Evolutionary conservation across 1,284 basidiomycete genomes (phyloP).

Genomic region (Malassezia yamatoensis): DNA sequence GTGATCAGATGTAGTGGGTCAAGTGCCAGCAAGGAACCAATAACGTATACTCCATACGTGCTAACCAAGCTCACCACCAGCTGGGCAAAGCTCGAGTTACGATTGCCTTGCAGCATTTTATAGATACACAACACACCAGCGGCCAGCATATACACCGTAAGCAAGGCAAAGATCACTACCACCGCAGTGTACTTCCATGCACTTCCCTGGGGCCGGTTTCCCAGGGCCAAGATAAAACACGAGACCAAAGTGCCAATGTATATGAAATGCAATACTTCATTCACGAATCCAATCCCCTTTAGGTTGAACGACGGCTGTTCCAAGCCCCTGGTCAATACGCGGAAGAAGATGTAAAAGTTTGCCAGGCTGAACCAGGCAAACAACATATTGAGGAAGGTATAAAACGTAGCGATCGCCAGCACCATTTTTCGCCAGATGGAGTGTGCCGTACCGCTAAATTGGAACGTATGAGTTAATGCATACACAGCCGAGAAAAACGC

Average conservation of each 20-base stretch:
- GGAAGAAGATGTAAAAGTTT: conserved; percentile 93
- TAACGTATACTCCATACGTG: conserved; percentile 61
- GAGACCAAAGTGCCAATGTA: conserved; percentile 74
- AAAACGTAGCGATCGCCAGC: conserved; percentile 70
- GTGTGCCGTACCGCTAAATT: conserved; percentile 76
- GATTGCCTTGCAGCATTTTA: conserved; percentile 25
- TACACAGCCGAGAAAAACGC: conserved; percentile 58
- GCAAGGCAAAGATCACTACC: conserved; percentile 63
- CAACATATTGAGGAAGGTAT: conserved; percentile 75
- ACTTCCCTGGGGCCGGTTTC: conserved; percentile 84
- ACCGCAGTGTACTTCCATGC: conserved; percentile 75
- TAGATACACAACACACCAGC: conserved; percentile 36
- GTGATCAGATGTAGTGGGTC: conserved; percentile 87
- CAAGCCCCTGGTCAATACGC: conserved; percentile 77
- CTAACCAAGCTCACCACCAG: conserved; percentile 76
- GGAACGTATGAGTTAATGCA: conserved; percentile 59
- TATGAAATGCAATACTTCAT: conserved; percentile 69
- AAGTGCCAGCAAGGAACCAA: conserved; percentile 64
- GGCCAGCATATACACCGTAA: conserved; percentile 69
- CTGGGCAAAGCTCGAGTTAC: conserved; percentile 59
- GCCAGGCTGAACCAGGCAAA: conserved; percentile 85
- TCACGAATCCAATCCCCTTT: conserved; percentile 63
- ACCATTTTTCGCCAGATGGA: conserved; percentile 63
- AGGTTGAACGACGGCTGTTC: conserved; percentile 66
- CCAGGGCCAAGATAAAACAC: conserved; percentile 90